Evolutionary conservation across 1,139 yeast genomes (phyloP).

Genomic region (Yamadazyma songkhlaensis): DNA sequence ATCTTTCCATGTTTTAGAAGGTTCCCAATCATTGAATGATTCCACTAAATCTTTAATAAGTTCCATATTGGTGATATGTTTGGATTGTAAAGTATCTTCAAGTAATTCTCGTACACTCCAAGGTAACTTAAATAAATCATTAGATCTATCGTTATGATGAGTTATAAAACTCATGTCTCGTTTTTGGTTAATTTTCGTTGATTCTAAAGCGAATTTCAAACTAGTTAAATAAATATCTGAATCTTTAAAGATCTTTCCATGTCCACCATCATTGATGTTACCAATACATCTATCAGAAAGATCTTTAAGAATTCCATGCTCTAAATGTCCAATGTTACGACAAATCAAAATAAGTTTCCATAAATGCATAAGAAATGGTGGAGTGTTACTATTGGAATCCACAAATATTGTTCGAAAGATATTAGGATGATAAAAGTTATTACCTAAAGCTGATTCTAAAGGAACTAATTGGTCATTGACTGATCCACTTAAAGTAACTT

Average conservation of each 20-base stretch:
- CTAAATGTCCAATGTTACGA: slow-evolving; percentile 37
- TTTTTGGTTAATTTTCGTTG: slow-evolving; percentile 27
- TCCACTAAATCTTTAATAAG: slow-evolving; percentile 26
- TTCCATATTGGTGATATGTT: slow-evolving; percentile 33
- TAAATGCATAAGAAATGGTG: slow-evolving; percentile 29
- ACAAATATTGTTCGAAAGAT: slow-evolving; percentile 43
- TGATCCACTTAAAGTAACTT: slow-evolving; percentile 49
- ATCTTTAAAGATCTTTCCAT: slow-evolving; percentile 25
- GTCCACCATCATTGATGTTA: slow-evolving; percentile 24
- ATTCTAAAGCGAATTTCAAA: slow-evolving; percentile 34
- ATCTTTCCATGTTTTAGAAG: slow-evolving; percentile 39
- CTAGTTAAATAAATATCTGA: slow-evolving; percentile 27
- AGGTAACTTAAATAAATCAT: slow-evolving; percentile 27
- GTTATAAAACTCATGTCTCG: slow-evolving; percentile 11
- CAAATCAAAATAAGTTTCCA: slow-evolving; percentile 32
- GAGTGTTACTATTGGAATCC: slow-evolving; percentile 24
- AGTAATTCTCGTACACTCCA: slow-evolving; percentile 40
- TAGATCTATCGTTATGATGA: slow-evolving; percentile 9
- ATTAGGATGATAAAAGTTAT: slow-evolving; percentile 50
- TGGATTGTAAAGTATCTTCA: slow-evolving; percentile 33
- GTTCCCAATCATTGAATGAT: slow-evolving; percentile 41
- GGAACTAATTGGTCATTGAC: slow-evolving; percentile 83
- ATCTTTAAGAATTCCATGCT: slow-evolving; percentile 31
- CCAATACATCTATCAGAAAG: slow-evolving; percentile 32
- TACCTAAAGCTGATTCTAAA: slow-evolving; percentile 42